Evolutionary conservation across 495 filamentous ascomycete species (phyloP).

Genomic region (Penicillium mononematosum): DNA sequence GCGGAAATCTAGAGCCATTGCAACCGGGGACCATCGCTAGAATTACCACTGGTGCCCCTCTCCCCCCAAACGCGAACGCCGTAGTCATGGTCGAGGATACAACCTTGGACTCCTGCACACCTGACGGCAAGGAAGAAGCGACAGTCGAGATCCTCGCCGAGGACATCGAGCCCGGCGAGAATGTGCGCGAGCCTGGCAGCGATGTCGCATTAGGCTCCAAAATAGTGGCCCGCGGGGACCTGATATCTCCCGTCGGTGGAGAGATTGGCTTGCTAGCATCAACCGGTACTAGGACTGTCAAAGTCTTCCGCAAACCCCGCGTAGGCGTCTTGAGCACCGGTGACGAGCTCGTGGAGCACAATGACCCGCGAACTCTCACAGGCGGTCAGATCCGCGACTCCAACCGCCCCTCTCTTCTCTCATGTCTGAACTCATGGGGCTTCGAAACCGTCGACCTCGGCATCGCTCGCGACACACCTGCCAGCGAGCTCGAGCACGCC

Average conservation of each 20-base stretch:
- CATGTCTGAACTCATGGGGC: constrained; percentile 70
- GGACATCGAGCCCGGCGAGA: constrained; percentile 74
- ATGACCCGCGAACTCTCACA: constrained; percentile 58
- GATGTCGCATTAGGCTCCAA: constrained; percentile 68
- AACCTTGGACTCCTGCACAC: constrained; percentile 64
- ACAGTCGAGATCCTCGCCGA: constrained; percentile 80
- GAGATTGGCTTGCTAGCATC: constrained; percentile 88
- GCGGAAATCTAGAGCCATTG: constrained; percentile 56
- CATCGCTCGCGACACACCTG: constrained; percentile 73
- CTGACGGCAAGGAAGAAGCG: constrained; percentile 80
- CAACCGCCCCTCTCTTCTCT: constrained; percentile 82
- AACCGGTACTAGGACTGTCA: constrained; percentile 72
- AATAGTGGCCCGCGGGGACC: constrained; percentile 72
- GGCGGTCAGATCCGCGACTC: constrained; percentile 90
- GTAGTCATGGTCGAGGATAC: constrained; percentile 99
- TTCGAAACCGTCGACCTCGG: constrained; percentile 83
- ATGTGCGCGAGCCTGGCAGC: constrained; percentile 87
- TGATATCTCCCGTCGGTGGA: constrained; percentile 79
- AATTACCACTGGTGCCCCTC: constrained; percentile 91
- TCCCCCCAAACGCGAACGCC: constrained; percentile 83
- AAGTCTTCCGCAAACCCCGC: constrained; percentile 70
- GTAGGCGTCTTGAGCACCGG: constrained; percentile 92
- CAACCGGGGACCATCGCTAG: constrained; percentile 74
- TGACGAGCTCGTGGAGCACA: constrained; percentile 85
- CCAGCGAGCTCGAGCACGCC: constrained; percentile 71